Conservation (phyloP, 805 yeast species). For the Pichia kluyveri region DNA sequence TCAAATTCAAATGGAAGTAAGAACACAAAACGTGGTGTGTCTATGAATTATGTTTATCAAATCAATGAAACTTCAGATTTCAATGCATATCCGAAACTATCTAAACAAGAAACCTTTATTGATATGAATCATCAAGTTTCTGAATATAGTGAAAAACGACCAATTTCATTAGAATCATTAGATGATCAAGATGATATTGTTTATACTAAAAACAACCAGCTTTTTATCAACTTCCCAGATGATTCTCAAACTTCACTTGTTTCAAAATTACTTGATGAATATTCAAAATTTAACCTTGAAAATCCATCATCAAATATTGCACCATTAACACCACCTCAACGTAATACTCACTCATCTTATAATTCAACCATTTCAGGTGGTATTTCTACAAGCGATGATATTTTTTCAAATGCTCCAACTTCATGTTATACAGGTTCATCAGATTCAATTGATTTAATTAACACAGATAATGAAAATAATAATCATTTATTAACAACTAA, state of each 20-base stretch:
- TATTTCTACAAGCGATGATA: neutral
- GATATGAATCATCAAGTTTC: neutral
- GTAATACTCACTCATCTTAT: neutral
- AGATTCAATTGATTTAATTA: neutral
- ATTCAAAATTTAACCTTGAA: neutral
- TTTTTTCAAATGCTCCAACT: neutral
- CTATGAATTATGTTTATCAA: neutral
- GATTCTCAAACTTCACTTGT: conserved; percentile 1
- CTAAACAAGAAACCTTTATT: neutral
- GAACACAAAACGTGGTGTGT: neutral
- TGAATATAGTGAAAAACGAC: neutral
- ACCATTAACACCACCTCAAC: neutral
- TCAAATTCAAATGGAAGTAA: no score
- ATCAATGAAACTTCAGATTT: neutral
- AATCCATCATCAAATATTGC: neutral
- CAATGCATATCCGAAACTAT: neutral
- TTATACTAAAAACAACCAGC: neutral
- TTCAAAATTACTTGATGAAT: neutral
- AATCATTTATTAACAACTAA: neutral
- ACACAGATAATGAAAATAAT: neutral
- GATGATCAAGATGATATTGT: neutral
- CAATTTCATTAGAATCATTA: neutral
- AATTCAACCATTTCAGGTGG: neutral
- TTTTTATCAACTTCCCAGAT: neutral
- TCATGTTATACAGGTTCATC: conserved; percentile 1